phyloP scores from a whole-genome alignment of 345 rosid genomes.

The Zanthoxylum bungeanum region DNA sequence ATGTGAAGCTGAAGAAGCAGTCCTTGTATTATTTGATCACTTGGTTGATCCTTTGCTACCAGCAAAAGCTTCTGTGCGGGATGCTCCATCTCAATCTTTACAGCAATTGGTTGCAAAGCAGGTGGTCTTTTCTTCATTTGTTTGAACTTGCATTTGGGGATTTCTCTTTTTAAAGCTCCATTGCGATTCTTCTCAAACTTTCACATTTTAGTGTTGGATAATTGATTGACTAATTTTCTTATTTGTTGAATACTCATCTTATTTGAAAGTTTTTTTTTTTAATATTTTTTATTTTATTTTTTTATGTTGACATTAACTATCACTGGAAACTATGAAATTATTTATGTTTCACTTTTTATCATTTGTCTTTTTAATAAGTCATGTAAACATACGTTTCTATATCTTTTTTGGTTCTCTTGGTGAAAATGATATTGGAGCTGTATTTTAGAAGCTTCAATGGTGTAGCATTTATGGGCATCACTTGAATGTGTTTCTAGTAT shows the following conservation, averaged over 20 bases:
- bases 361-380: not conserved
- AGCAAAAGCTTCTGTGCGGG: constrained; percentile 26
- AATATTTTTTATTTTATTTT: not conserved
- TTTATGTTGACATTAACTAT: not conserved
- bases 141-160: not conserved
- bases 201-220: not conserved
- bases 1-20: constrained; percentile 71
- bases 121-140: constrained; percentile 32
- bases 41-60: constrained; percentile 79
- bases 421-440: not conserved
- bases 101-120: constrained; percentile 63
- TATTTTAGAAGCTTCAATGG: not conserved
- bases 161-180: not conserved
- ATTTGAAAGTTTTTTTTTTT: not conserved
- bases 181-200: not conserved
- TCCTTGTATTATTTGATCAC: constrained; percentile 45
- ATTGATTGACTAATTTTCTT: not conserved
- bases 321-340: not conserved
- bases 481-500: not conserved
- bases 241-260: not conserved
- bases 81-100: constrained; percentile 33
- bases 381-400: not conserved
- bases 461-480: not conserved
- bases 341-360: not conserved
- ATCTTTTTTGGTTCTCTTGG: not conserved